Percentiles rank a stretch among this genome's conserved stretches.
Conservation (phyloP, 1,284 basidiomycete genomes). For the Veloboletus limbatus region DNA sequence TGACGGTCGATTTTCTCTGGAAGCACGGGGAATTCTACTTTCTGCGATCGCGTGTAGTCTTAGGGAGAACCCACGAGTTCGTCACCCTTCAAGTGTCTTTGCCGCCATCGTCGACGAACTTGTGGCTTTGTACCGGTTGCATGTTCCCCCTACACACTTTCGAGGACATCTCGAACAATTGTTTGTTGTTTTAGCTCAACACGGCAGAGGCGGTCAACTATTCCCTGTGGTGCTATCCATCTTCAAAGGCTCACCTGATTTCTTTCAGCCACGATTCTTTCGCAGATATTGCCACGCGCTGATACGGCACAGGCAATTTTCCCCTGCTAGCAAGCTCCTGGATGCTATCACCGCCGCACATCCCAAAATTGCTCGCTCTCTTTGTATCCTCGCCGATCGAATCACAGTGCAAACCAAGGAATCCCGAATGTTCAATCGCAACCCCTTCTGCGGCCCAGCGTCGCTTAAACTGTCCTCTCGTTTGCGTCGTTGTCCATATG, state of each 20-base stretch:
- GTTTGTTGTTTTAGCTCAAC: constrained; percentile 20
- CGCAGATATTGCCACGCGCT: constrained; percentile 21
- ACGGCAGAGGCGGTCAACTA: constrained; percentile 17
- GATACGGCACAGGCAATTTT: constrained; percentile 21
- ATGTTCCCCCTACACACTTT: constrained; percentile 26
- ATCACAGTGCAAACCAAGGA: constrained; percentile 9
- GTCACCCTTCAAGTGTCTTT: constrained; percentile 11
- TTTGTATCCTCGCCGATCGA: constrained; percentile 12
- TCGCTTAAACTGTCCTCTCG: constrained; percentile 23
- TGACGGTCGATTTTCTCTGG: constrained; percentile 12
- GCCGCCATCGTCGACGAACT: constrained; percentile 20
- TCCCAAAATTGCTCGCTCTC: constrained; percentile 9
- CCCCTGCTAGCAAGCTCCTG: constrained; percentile 13
- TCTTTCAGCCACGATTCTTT: constrained; percentile 25
- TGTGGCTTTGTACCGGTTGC: constrained; percentile 19
- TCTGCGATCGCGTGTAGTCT: constrained; percentile 24
- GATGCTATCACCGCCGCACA: constrained; percentile 10
- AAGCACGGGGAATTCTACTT: constrained; percentile 21
- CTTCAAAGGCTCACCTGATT: constrained; percentile 13
- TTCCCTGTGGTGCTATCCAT: constrained; percentile 23
- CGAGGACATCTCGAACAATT: constrained; percentile 29
- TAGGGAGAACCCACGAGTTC: constrained; percentile 13
- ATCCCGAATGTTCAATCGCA: constrained; percentile 6
- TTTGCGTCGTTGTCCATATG: constrained; percentile 7
- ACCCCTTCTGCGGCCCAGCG: constrained; percentile 1